A percentile compares a stretch with the other conserved stretches of the same genome.
These are phyloP conservation scores for Candida anutae DNA, from an alignment of 1,139 yeast species.

Conservation along the genomic window DNA sequence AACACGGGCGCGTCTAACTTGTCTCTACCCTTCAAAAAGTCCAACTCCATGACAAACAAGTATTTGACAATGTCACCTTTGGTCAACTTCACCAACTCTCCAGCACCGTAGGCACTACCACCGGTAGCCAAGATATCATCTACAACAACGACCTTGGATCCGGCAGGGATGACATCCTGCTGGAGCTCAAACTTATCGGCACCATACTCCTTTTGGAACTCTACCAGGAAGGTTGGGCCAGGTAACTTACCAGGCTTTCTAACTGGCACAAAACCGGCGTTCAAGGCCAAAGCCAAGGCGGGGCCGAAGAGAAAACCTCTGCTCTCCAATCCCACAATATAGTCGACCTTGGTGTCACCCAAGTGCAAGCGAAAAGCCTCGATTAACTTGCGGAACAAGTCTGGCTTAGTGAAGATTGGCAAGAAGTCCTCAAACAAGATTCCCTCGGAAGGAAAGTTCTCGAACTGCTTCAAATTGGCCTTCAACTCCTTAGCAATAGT, in stretches of 20 bases:
- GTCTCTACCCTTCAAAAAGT: conserved; percentile 90
- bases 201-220: conserved; percentile 89
- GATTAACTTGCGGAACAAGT: conserved; percentile 68
- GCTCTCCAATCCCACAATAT: conserved; percentile 89
- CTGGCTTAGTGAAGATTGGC: conserved; percentile 84
- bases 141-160: conserved; percentile 75
- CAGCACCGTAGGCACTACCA: conserved; percentile 94
- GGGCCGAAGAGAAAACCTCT: conserved; percentile 98
- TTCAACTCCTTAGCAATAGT: conserved; percentile 53
- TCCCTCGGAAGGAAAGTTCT: conserved; percentile 92
- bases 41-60: conserved; percentile 86
- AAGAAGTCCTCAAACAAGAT: conserved; percentile 89
- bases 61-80: conserved; percentile 65
- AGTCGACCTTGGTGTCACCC: conserved; percentile 66
- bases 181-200: conserved; percentile 85
- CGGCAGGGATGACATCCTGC: conserved; percentile 69
- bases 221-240: conserved; percentile 68
- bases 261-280: conserved; percentile 89
- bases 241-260: conserved; percentile 95
- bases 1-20: conserved; percentile 77
- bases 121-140: conserved; percentile 98
- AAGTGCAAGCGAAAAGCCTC: conserved; percentile 76
- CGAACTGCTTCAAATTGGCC: conserved; percentile 69
- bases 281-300: conserved; percentile 78
- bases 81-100: conserved; percentile 59